Conservation (phyloP, 1,284 basidiomycete species). For the Leccinum pachyderme region DNA sequence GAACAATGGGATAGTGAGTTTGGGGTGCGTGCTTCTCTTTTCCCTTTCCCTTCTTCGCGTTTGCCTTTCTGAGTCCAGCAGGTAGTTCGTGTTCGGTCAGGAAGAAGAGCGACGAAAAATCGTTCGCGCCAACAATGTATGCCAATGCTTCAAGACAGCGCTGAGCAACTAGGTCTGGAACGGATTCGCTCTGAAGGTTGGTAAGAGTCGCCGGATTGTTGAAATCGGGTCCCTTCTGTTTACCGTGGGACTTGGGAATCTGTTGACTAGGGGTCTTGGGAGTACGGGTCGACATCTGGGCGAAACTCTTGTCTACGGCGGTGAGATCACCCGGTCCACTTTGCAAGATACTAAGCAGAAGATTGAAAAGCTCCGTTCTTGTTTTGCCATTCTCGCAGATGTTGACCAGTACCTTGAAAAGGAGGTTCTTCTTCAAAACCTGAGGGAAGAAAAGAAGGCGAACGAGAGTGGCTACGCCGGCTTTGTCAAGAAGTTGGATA, state of each 20-base stretch:
- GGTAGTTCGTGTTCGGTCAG: slow-evolving; percentile 90
- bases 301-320: slow-evolving; percentile 91
- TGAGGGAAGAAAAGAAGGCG: slow-evolving; percentile 97
- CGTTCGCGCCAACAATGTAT: slow-evolving; percentile 83
- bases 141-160: slow-evolving; percentile 88
- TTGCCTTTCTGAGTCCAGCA: slow-evolving; percentile 63
- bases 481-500: slow-evolving; percentile 91
- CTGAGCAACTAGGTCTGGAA: slow-evolving; percentile 90
- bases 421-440: slow-evolving; percentile 78
- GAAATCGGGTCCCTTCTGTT: slow-evolving; percentile 62
- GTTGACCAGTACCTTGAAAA: slow-evolving; percentile 92
- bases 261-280: slow-evolving; percentile 52
- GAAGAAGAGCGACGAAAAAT: slow-evolving; percentile 86
- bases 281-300: slow-evolving; percentile 82
- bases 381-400: slow-evolving; percentile 95
- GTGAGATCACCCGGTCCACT: slow-evolving; percentile 93
- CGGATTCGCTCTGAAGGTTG: slow-evolving; percentile 74
- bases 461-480: slow-evolving; percentile 86
- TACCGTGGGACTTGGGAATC: slow-evolving; percentile 68
- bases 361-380: slow-evolving; percentile 88
- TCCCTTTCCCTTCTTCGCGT: slow-evolving; percentile 85
- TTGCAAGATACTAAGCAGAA: slow-evolving; percentile 89
- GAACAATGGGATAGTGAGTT: slow-evolving; percentile 87
- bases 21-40: slow-evolving; percentile 84
- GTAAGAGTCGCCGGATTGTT: slow-evolving; percentile 53